These are phyloP conservation scores for Cladosporium oxysporum DNA, from an alignment of 2,329 filamentous ascomycete genomes.

Conservation along the genomic window DNA sequence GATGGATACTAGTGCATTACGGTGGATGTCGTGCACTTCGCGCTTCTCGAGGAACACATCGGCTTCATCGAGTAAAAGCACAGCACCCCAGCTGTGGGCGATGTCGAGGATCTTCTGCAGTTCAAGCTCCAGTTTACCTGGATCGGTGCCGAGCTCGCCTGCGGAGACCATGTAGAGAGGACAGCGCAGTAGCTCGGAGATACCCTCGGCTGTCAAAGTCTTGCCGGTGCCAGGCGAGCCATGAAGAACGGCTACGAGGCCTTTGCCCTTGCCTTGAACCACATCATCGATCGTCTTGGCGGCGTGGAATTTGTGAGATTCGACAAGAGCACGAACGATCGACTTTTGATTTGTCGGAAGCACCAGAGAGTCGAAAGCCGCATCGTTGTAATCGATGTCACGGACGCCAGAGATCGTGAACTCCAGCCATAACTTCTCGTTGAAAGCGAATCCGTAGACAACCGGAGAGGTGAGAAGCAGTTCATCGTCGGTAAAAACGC, in stretches of 20 bases:
- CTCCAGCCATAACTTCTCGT: slow-evolving; percentile 87
- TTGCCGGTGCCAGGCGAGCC: slow-evolving; percentile 87
- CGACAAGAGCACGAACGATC: slow-evolving; percentile 75
- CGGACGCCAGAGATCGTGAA: slow-evolving; percentile 77
- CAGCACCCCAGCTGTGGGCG: slow-evolving; percentile 81
- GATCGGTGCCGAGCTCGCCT: slow-evolving; percentile 79
- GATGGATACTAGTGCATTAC: slow-evolving; percentile 82
- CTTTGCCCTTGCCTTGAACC: slow-evolving; percentile 77
- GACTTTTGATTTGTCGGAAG: slow-evolving; percentile 64
- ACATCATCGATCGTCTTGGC: slow-evolving; percentile 76
- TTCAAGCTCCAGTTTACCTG: slow-evolving; percentile 70
- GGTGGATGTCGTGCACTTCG: slow-evolving; percentile 78
- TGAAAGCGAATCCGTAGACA: slow-evolving; percentile 83
- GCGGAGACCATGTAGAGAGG: slow-evolving; percentile 82
- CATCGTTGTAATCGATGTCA: slow-evolving; percentile 82
- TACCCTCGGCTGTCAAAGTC: slow-evolving; percentile 83
- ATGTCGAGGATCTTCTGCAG: slow-evolving; percentile 84
- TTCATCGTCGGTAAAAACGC: slow-evolving; percentile 73
- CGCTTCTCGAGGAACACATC: slow-evolving; percentile 83
- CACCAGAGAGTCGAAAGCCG: slow-evolving; percentile 80
- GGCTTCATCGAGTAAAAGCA: slow-evolving; percentile 81
- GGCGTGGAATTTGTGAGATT: slow-evolving; percentile 79
- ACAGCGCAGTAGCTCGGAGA: slow-evolving; percentile 78
- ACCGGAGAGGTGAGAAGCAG: slow-evolving; percentile 81
- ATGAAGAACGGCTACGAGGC: slow-evolving; percentile 78